phyloP scores from a whole-genome alignment of 495 filamentous ascomycete genomes.

The Aspergillus kassunensis region DNA sequence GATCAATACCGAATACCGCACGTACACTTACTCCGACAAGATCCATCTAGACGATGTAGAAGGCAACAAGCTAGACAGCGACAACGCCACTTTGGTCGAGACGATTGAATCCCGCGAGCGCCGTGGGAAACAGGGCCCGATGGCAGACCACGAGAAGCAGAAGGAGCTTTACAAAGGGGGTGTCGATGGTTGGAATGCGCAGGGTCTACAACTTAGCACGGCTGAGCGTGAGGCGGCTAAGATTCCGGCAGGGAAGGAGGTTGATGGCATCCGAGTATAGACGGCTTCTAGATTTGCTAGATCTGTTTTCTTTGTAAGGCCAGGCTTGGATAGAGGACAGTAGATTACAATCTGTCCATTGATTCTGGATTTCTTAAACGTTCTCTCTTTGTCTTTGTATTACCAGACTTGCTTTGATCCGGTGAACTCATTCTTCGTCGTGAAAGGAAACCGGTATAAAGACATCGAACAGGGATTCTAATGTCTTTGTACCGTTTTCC shows the following conservation, averaged over 20 bases:
- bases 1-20: slow-evolving; percentile 78
- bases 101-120: slow-evolving; percentile 57
- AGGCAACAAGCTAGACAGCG: slow-evolving; percentile 39
- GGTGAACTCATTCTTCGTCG: too few species aligned
- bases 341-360: neutral
- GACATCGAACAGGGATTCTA: too few species aligned
- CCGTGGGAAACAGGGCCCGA: slow-evolving; percentile 44
- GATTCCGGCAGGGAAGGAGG: slow-evolving; percentile 33
- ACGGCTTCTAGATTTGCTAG: slow-evolving; percentile 11
- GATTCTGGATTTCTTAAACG: too few species aligned
- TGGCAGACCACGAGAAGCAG: slow-evolving; percentile 35
- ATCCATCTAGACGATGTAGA: slow-evolving; percentile 35
- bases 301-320: neutral
- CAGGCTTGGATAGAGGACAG: neutral
- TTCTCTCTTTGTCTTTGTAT: too few species aligned
- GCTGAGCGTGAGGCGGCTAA: slow-evolving; percentile 38
- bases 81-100: slow-evolving; percentile 60
- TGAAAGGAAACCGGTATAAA: too few species aligned
- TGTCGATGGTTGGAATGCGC: slow-evolving; percentile 42
- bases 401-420: too few species aligned
- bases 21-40: slow-evolving; percentile 61
- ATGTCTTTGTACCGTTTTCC: too few species aligned
- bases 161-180: slow-evolving; percentile 37
- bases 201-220: slow-evolving; percentile 40
- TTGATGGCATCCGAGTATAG: slow-evolving; percentile 30